These are phyloP conservation scores for Paecilomyces fulvus DNA, from an alignment of 2,329 filamentous ascomycete species.

Conservation along the genomic window DNA sequence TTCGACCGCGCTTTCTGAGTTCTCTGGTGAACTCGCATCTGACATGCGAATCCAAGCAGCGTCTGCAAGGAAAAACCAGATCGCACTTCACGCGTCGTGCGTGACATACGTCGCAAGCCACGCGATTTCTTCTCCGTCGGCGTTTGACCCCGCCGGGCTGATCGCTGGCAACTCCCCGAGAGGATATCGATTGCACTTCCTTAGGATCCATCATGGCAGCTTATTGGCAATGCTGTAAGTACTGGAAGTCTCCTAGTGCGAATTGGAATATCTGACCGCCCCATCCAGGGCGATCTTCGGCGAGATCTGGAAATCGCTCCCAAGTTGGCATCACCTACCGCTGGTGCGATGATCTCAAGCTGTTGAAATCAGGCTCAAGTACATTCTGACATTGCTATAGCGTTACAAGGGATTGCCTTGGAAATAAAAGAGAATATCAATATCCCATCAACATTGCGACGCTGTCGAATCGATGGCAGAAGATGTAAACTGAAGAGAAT, in stretches of 20 bases:
- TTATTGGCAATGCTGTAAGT: background rate
- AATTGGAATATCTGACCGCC: background rate
- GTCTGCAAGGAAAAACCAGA: constrained; percentile 80
- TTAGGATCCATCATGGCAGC: background rate
- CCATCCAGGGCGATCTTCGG: background rate
- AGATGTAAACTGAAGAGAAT: background rate
- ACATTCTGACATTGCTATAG: background rate
- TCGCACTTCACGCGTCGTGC: constrained; percentile 90
- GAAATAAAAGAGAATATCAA: background rate
- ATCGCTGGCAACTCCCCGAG: background rate
- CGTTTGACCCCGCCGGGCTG: background rate
- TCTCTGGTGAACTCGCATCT: constrained; percentile 81
- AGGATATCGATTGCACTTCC: background rate
- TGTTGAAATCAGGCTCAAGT: background rate
- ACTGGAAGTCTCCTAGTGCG: background rate
- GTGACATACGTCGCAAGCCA: constrained; percentile 89
- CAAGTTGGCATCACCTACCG: background rate
- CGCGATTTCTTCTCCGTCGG: constrained; percentile 17
- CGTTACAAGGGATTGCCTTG: background rate
- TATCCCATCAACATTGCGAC: background rate
- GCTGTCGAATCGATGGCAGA: background rate
- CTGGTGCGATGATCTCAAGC: background rate
- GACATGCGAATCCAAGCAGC: constrained; percentile 67
- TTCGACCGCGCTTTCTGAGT: constrained; percentile 89
- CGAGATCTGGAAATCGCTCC: background rate